Conservation (phyloP, 441 rosid genomes). For the Jatropha podagrica region DNA sequence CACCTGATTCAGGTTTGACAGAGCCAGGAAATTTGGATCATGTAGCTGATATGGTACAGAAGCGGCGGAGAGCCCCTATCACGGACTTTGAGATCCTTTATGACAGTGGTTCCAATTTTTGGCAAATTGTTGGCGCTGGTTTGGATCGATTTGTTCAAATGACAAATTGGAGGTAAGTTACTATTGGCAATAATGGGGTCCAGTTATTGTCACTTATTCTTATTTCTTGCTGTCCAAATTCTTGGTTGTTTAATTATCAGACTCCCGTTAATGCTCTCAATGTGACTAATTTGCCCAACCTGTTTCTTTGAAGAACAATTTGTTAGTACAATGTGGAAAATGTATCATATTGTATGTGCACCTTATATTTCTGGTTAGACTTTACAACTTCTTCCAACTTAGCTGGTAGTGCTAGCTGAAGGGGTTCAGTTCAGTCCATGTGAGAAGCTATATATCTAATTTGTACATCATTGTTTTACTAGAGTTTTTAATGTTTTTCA, state of each 20-base stretch:
- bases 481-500: no score
- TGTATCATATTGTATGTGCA: neutral
- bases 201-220: neutral
- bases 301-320: neutral
- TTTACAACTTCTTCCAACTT: neutral
- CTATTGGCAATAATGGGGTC: neutral
- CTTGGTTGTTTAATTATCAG: neutral
- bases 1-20: slow-evolving; percentile 34
- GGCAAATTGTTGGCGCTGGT: slow-evolving; percentile 86
- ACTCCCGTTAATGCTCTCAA: neutral
- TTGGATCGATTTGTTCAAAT: slow-evolving; percentile 90
- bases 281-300: neutral
- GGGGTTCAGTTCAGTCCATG: neutral
- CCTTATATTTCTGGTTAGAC: neutral
- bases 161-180: slow-evolving; percentile 92
- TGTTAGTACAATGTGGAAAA: neutral
- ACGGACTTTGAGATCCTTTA: slow-evolving; percentile 75
- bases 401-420: slow-evolving; percentile 5
- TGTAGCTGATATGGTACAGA: slow-evolving; percentile 72
- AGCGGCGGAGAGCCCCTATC: slow-evolving; percentile 65
- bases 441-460: neutral
- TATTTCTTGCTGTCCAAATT: neutral
- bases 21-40: slow-evolving; percentile 56
- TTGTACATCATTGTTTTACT: neutral
- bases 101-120: slow-evolving; percentile 52